phyloP scores from a whole-genome alignment of 164 flowering plant genomes.

The Kingdonia uniflora region DNA sequence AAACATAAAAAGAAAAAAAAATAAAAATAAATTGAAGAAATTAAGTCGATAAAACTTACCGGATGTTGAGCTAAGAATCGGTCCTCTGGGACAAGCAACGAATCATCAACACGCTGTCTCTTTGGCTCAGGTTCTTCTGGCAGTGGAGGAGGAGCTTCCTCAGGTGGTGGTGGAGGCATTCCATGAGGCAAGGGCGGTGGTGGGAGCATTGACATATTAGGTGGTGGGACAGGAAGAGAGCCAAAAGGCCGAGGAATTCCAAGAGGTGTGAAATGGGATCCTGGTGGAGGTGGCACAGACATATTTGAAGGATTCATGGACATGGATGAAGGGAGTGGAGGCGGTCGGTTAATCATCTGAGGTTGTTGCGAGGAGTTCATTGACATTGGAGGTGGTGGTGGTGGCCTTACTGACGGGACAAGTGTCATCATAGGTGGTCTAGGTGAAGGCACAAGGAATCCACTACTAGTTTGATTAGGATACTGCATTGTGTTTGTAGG shows the following conservation, averaged over 20 bases:
- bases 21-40: neutral
- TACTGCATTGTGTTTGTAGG: constrained; percentile 47
- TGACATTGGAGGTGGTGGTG: constrained; percentile 59
- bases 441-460: constrained; percentile 35
- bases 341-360: constrained; percentile 51
- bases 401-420: constrained; percentile 44
- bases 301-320: constrained; percentile 26
- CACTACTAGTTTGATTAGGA: constrained; percentile 34
- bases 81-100: constrained; percentile 75
- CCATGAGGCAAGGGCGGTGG: constrained; percentile 83
- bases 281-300: constrained; percentile 73
- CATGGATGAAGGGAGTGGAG: constrained; percentile 36
- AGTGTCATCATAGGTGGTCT: constrained; percentile 41
- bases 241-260: constrained; percentile 39
- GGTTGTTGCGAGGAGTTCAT: constrained; percentile 58
- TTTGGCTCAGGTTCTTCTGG: constrained; percentile 99
- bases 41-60: constrained; percentile 26
- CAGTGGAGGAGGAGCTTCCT: constrained; percentile 95
- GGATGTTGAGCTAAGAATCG: constrained; percentile 89
- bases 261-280: constrained; percentile 61
- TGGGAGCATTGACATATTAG: constrained; percentile 49
- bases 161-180: constrained; percentile 92
- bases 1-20: constrained; percentile 2
- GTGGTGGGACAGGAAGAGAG: constrained; percentile 44
- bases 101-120: constrained; percentile 88